Percentiles rank a stretch among this genome's conserved stretches.
Evolutionary conservation across 495 filamentous ascomycete species (phyloP).

Genomic region (Ascobolus immersus): DNA sequence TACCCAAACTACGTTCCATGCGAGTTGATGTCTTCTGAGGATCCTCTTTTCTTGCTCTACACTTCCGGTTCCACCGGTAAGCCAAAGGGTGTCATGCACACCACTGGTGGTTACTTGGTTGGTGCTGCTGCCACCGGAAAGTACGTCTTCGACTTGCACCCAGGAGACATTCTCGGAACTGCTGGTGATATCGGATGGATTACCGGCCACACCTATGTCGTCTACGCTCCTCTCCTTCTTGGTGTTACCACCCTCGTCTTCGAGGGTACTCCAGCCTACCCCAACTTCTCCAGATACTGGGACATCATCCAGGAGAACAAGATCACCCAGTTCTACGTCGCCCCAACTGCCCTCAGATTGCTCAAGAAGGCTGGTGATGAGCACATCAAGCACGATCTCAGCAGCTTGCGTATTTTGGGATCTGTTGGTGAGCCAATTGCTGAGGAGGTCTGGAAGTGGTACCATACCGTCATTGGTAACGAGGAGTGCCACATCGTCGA

Average conservation of each 20-base stretch:
- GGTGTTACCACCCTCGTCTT: constrained; percentile 95
- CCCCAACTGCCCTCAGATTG: constrained; percentile 75
- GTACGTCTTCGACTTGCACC: constrained; percentile 96
- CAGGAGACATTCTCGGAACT: constrained; percentile 81
- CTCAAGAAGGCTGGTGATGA: constrained; percentile 87
- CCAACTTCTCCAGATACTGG: constrained; percentile 96
- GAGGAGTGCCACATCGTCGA: constrained; percentile 84
- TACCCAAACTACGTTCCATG: constrained; percentile 76
- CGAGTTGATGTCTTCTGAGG: constrained; percentile 69
- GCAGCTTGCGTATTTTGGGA: constrained; percentile 64
- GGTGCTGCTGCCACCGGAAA: constrained; percentile 86
- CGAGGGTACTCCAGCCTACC: constrained; percentile 92
- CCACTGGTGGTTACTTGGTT: constrained; percentile 77
- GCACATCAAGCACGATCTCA: constrained; percentile 72
- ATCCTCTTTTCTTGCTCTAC: constrained; percentile 92
- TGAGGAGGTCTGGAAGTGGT: constrained; percentile 99
- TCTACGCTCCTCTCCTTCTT: constrained; percentile 81
- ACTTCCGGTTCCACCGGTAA: constrained; percentile 95
- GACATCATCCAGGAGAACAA: constrained; percentile 86
- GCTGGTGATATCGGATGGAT: constrained; percentile 99
- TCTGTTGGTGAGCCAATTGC: constrained; percentile 98
- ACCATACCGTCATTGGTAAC: constrained; percentile 85
- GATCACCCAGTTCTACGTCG: constrained; percentile 96
- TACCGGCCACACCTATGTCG: constrained; percentile 97
- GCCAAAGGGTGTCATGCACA: constrained; percentile 98